Percentiles rank a stretch among this genome's conserved stretches.
Evolutionary conservation across 495 filamentous ascomycete genomes (phyloP).

Genomic region (Penicillium parvum): DNA sequence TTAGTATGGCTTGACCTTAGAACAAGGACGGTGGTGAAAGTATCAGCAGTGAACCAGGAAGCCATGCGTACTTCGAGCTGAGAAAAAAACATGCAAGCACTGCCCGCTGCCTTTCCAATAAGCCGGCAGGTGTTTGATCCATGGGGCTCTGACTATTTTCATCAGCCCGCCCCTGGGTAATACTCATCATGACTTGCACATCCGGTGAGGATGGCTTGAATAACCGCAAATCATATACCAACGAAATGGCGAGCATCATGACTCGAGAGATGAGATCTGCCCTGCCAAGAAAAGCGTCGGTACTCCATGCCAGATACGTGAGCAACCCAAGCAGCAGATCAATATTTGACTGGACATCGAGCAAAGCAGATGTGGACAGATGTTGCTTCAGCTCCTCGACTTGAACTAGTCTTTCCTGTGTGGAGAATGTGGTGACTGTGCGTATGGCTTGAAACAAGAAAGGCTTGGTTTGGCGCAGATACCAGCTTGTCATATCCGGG

Average conservation of each 20-base stretch:
- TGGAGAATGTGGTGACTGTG: constrained; percentile 23
- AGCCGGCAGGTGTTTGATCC: constrained; percentile 9
- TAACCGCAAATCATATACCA: constrained; percentile 24
- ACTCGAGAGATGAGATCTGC: constrained; percentile 24
- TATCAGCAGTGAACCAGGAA: neutral
- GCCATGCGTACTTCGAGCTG: constrained; percentile 24
- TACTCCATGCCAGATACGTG: constrained; percentile 31
- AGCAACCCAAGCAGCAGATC: constrained; percentile 27
- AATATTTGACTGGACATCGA: constrained; percentile 23
- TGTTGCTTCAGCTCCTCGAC: constrained; percentile 21
- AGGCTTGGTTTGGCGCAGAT: constrained; percentile 23
- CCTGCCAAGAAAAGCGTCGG: constrained; percentile 28
- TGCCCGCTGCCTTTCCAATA: constrained; percentile 27
- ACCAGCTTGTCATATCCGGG: constrained; percentile 16
- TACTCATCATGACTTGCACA: constrained; percentile 20
- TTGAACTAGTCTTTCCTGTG: constrained; percentile 15
- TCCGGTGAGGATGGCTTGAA: constrained; percentile 22
- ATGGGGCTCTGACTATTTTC: neutral
- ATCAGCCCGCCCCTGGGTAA: constrained; percentile 21
- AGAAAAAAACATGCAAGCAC: constrained; percentile 28
- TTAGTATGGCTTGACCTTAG: constrained; percentile 9
- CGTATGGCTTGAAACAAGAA: constrained; percentile 23
- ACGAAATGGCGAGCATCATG: constrained; percentile 30
- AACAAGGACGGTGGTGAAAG: no score
- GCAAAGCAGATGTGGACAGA: constrained; percentile 19